Evolutionary conservation across 2,329 filamentous ascomycete species (phyloP), one percentile per base, ranked within the genome.

Genomic region (Penicillium corylophilum): DNA sequence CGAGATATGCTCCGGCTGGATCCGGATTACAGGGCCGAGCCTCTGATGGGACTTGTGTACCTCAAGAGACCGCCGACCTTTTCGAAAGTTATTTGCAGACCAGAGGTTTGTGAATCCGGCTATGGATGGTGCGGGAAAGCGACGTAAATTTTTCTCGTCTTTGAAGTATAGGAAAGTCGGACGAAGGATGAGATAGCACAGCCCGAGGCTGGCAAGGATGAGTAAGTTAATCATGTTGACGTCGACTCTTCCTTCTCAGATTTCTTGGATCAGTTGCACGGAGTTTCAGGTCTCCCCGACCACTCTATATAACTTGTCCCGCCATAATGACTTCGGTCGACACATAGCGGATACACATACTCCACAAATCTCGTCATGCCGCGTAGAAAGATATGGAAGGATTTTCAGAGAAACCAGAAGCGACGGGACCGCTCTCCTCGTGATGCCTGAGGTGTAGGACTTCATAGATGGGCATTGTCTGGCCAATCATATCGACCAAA

Each of bases 31-130:
- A 26, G 33, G 33, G 22, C 44, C 44, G 33, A 47, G 44, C 16
- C 33, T 39, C 13, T 47, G 35, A 47, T 47, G 44, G 23, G 44
- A 35, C 18, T 47, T 20, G 44, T 47, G 36, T 38, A 38, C 33
- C 33, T 16, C 44, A 24, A 39, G 33, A 29, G 23, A 38, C 33
- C 36, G 44, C 24, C 35, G 44, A 38, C 33, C 33, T 15, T 28
- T 47, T 26, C 33, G 24, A 39, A 24, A 24, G 31, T 47, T 16
- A 24, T 40, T 26, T 28, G 24, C 24, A 38, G 22, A 39, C 44
- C 44, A 47, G 7, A 47, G 36, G 22, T 39, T 39, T 18, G 33
- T 39, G 33, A 47, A 31, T 38, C 44, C 44, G 22, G 44, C 44
- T 10, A 47, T 40, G n/a, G 20, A 24, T 26, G 44, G 44, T 18